phyloP scores from a whole-genome alignment of 768 basidiomycete species.

The Pholiota microspora region DNA sequence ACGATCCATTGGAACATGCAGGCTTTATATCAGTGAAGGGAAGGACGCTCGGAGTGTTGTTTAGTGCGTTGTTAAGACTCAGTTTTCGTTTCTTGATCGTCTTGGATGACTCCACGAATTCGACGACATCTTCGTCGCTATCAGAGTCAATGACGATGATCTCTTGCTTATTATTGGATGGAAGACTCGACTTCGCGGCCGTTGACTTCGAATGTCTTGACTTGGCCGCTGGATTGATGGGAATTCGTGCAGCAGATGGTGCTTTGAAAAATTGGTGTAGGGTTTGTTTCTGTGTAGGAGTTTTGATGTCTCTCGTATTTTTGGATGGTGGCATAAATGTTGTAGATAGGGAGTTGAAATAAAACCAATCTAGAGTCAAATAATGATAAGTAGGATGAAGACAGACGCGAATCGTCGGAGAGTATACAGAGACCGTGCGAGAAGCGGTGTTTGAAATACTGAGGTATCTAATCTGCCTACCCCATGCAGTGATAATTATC shows the following conservation, averaged over 20 bases:
- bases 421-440: neutral
- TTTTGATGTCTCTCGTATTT: conserved; percentile 30
- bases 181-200: neutral
- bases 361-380: neutral
- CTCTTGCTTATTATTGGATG: conserved; percentile 25
- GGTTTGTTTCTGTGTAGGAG: conserved; percentile 33
- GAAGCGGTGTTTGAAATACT: neutral
- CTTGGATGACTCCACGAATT: conserved; percentile 29
- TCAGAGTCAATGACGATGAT: conserved; percentile 67
- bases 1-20: neutral
- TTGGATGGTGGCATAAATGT: neutral
- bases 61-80: conserved; percentile 8
- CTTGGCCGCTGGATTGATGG: conserved; percentile 1
- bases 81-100: conserved; percentile 22
- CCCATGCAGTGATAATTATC: no score
- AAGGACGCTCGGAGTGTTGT: neutral
- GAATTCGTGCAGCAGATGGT: conserved; percentile 8
- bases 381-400: neutral
- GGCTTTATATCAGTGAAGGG: neutral
- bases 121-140: conserved; percentile 39
- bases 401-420: neutral
- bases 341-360: neutral
- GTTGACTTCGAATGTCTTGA: conserved; percentile 5
- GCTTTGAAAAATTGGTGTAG: conserved; percentile 45
- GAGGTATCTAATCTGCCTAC: neutral